A percentile compares a stretch with the other conserved stretches of the same genome.
phyloP scores from a whole-genome alignment of 1,284 basidiomycete genomes.

The Rhodofomes roseus region DNA sequence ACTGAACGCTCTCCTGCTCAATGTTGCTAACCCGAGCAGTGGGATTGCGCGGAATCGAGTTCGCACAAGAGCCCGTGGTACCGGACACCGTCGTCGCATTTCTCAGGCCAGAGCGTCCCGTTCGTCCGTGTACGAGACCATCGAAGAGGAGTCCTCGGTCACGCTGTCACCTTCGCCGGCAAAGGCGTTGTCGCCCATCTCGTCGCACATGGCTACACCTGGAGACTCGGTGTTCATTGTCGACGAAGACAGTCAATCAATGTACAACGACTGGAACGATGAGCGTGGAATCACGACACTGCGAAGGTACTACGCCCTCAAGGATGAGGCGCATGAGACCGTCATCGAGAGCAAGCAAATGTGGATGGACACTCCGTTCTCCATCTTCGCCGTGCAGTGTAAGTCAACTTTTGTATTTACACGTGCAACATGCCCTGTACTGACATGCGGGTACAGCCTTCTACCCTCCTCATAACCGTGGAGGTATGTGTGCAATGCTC shows the following conservation, averaged over 20 bases:
- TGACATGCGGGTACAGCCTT: slow-evolving; percentile 47
- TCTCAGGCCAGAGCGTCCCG: slow-evolving; percentile 61
- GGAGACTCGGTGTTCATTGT: slow-evolving; percentile 49
- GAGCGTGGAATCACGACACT: slow-evolving; percentile 58
- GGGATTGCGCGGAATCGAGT: slow-evolving; percentile 28
- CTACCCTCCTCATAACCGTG: slow-evolving; percentile 58
- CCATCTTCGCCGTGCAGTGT: slow-evolving; percentile 70
- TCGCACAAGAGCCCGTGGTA: slow-evolving; percentile 47
- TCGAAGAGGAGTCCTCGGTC: slow-evolving; percentile 60
- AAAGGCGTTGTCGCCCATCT: slow-evolving; percentile 12
- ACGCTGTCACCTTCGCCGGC: slow-evolving; percentile 35
- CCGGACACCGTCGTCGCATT: slow-evolving; percentile 65
- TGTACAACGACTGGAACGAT: slow-evolving; percentile 57
- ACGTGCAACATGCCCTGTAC: background rate
- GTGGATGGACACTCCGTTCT: slow-evolving; percentile 74
- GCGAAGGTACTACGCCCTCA: slow-evolving; percentile 64
- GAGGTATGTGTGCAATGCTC: slow-evolving; percentile 67
- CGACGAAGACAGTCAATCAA: slow-evolving; percentile 49
- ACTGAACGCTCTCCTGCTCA: slow-evolving; percentile 52
- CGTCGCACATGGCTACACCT: slow-evolving; percentile 14
- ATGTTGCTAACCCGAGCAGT: slow-evolving; percentile 35
- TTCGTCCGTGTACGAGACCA: slow-evolving; percentile 73
- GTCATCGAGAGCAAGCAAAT: slow-evolving; percentile 61
- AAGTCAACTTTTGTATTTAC: slow-evolving; percentile 26
- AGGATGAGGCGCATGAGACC: slow-evolving; percentile 62